Percentiles rank a stretch among this genome's conserved stretches.
Conservation (phyloP, 768 basidiomycete species). For the Boletus rufocinnamomeus region DNA sequence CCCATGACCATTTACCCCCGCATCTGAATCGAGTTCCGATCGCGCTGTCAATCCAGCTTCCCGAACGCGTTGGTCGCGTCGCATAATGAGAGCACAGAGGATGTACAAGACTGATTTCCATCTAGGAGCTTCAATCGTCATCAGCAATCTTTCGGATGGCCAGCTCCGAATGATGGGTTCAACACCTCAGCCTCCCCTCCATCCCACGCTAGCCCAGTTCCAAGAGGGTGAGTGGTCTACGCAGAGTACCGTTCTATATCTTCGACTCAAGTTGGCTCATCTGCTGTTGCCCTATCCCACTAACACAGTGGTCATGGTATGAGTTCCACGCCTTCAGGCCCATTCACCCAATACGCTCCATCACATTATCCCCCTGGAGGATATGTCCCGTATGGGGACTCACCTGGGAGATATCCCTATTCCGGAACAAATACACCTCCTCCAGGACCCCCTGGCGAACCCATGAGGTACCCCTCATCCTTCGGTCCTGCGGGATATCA, state of each 20-base stretch:
- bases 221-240: no score
- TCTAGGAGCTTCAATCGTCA: not conserved
- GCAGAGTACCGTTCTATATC: no score
- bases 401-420: constrained; percentile 14
- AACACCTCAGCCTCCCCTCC: no score
- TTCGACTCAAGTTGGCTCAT: no score
- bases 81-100: not conserved
- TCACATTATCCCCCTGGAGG: constrained; percentile 16
- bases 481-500: constrained; percentile 10
- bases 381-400: constrained; percentile 24
- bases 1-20: not conserved
- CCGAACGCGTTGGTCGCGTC: constrained; percentile 17
- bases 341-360: no score
- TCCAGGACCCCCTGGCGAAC: constrained; percentile 20
- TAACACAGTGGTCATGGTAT: no score
- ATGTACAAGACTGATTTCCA: not conserved
- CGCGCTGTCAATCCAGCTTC: constrained; percentile 9
- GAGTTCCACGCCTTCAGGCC: no score
- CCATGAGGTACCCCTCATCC: not conserved
- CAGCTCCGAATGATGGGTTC: not conserved
- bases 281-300: no score
- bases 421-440: constrained; percentile 15
- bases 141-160: not conserved
- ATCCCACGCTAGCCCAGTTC: no score
- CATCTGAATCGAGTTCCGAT: not conserved